Base-by-base conservation (phyloP, 1,284 basidiomycete species). In the Trametes versicolor region DNA sequence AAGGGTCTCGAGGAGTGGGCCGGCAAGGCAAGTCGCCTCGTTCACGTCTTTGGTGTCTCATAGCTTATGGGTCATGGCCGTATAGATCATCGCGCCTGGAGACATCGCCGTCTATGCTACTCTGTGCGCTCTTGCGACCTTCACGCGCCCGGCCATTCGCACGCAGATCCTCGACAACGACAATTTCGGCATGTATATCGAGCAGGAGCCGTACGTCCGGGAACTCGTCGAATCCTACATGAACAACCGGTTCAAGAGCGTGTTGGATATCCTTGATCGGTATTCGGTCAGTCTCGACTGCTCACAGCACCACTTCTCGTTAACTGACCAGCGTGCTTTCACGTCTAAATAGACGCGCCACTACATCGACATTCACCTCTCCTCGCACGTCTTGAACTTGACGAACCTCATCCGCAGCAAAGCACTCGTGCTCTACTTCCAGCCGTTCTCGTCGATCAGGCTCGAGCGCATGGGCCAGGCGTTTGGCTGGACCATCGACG, bases 61-160 rank as follows among this genome's bases (percentile, higher is more conserved):
- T 2, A 17, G 8, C 48, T 49, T 4, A 49, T 15, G 19, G 25
- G 15, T 1, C 6, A 17, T 15, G 19, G 4, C 27, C 27, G 3
- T 29, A 3, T 25, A 95, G 89, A 83, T 96, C 49, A 80, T 96
- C 49, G 84, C 92, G 0, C 85, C 90, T 0, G 86, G 85, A 1
- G 95, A 97, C 74, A 87, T 97, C 50, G 94, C 93, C 3, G 86
- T 96, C 43, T 97, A 95, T 73, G 91, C 89, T 8, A 89, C 89
- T 0, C 79, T 97, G 0, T 95, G 93, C 71, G 90, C 92, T 2
- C 83, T 97, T 13, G 91, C 94, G 0, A 91, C 87, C 37, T 83
- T 95, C 69, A 79, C 86, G 12, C 87, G 95, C 4, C 80, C 84
- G 0, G 80, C 84, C n/a, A 88, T 96, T 77, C 90, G 90, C 71